Evolutionary conservation across 768 basidiomycete species (phyloP), one percentile per base, ranked within the genome.

Genomic region (Stropharia rugosoannulata): DNA sequence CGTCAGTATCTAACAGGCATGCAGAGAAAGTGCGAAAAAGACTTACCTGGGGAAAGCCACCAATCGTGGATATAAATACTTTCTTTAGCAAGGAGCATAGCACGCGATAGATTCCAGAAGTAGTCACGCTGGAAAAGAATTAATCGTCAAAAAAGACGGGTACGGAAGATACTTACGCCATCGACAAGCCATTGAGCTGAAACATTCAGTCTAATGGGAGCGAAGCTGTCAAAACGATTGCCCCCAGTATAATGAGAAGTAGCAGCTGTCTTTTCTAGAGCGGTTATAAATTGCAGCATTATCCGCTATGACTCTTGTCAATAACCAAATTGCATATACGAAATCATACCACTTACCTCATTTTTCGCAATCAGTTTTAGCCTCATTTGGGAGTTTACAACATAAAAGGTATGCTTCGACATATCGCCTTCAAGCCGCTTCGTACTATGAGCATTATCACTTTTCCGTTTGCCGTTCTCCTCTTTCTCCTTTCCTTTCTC

Each of bases 121-220:
- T 99, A 99, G 69, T 99, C 96, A 10, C 96, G 86, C 90, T 95
- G 57, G 27, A n/a, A 49, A 50, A 59, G 12, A 38, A 38, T 56
- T 44, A 35, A 49, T 16, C 22, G 8, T 12, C 32, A 10, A 13
- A 47, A 38, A 50, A 13, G 38, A 22, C 22, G 25, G 22, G 36
- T 43, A 45, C 50, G 32, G 9, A 52, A 15, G 18, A 13, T 49
- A 77, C 90, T 66, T 59, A 95, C 93, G 15, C 96, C 96, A 70
- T 99, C 96, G 15, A 98, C 95, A 2, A 99, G 84, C 96, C 96
- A 99, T 64, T 98, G 95, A 4, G 95, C 91, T 22, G 95, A 89
- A 4, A 95, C 95, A 64, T 98, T 95, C 62, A 90, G 71, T 32
- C 96, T 81, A 51, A 98, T 89, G 1, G 96, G 96, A 4, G 96